Base-by-base conservation (phyloP, 805 yeast species). In the Clavispora vitiphila region DNA sequence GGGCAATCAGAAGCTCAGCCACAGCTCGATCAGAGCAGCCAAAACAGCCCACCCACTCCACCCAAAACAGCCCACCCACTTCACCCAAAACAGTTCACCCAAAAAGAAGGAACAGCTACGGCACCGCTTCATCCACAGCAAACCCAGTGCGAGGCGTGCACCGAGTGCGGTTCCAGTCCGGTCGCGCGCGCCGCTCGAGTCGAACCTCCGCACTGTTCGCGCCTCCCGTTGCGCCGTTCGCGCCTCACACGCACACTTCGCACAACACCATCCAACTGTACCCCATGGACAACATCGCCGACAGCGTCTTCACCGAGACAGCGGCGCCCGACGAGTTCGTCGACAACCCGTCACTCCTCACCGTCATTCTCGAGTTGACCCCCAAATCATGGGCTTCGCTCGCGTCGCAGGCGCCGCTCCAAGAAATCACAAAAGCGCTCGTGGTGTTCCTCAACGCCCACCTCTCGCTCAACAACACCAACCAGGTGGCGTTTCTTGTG, bases 361-460 rank as follows among this genome's bases (percentile, higher is more conserved):
- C 87, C 0, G 80, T 93, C 18, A 71, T 91, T 3, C 60, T 91
- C 5, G 98, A 91, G 49, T 69, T 87, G 8, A 80, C 86, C 37
- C 89, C 96, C 0, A 60, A 69, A 24, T 80, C 83, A 34, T 85
- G 91, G 91, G 65, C 56, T 43, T 63, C 64, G 31, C 56, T 75
- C 14, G 55, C 61, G 58, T 74, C 73, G 35, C 69, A 68, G 44
- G 60, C 74, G n/a, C 56, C 78, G 34, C 61, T 87, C 18, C 71
- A 76, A 46, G 79, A 80, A 34, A 79, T 83, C 7, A 61, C 84
- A 6, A 75, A 83, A 47, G 69, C 90, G 2, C 56, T 90, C 8
- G 62, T 88, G 24, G 88, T 93, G 19, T 81, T 84, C 54, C 60
- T 90, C 39, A 93, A 93, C 60, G 89, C 95, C 1, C 99, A 93